A percentile compares a stretch with the other conserved stretches of the same genome.
Evolutionary conservation across 2,329 filamentous ascomycete genomes (phyloP).

Genomic region (Penicillium sp.): DNA sequence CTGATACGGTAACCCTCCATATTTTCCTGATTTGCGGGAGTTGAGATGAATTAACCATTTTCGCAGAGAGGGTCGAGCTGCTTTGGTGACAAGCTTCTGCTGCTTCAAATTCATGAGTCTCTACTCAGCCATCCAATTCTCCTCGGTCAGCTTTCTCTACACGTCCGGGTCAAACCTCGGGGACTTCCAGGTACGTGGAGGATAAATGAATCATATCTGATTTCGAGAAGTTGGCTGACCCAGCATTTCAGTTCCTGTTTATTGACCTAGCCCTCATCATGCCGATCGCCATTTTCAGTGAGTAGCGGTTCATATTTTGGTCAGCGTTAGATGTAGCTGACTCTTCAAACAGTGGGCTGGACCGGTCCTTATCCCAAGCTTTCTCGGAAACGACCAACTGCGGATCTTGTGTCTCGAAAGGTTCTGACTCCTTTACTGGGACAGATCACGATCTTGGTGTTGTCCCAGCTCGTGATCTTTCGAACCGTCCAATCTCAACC

Average conservation of each 20-base stretch:
- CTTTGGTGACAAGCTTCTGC: constrained; percentile 96
- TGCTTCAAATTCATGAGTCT: constrained; percentile 99
- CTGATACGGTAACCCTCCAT: constrained; percentile 63
- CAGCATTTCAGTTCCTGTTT: constrained; percentile 65
- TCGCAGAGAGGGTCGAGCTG: constrained; percentile 77
- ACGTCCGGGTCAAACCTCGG: constrained; percentile 88
- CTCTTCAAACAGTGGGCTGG: constrained; percentile 69
- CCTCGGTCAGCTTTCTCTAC: constrained; percentile 92
- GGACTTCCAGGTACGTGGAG: constrained; percentile 68
- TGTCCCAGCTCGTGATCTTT: constrained; percentile 70
- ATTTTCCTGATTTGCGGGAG: background rate
- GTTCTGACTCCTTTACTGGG: constrained; percentile 84
- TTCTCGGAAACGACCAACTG: constrained; percentile 79
- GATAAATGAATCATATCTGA: background rate
- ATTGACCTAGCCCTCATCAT: constrained; percentile 90
- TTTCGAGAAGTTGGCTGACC: constrained; percentile 1
- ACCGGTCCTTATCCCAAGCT: constrained; percentile 74
- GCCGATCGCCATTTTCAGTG: constrained; percentile 91
- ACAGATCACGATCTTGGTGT: constrained; percentile 75
- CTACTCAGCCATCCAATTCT: constrained; percentile 99
- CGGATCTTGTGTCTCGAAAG: constrained; percentile 86
- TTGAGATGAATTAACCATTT: constrained; percentile 13
- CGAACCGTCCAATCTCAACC: constrained; percentile 68
- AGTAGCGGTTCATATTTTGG: constrained; percentile 27
- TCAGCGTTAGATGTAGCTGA: background rate